Evolutionary conservation across 164 flowering plant species (phyloP).

Genomic region (Umbilicus rupestris): DNA sequence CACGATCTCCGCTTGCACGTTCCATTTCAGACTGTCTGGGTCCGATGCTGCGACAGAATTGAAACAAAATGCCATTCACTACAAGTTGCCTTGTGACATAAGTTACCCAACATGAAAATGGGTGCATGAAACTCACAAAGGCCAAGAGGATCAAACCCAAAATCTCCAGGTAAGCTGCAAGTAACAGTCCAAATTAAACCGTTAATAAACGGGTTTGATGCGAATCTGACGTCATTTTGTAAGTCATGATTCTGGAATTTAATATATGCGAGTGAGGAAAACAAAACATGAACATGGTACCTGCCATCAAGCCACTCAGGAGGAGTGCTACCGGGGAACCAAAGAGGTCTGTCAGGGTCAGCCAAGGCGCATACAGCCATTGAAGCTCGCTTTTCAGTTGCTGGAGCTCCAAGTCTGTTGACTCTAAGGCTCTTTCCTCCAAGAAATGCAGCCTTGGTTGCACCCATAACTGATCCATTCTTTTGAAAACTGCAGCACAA

Average conservation of each 20-base stretch:
- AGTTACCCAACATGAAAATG: not conserved
- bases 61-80: not conserved
- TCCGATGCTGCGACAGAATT: conserved; percentile 58
- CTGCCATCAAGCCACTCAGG: conserved; percentile 99
- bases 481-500: conserved; percentile 57
- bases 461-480: conserved; percentile 37
- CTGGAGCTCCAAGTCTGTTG: conserved; percentile 26
- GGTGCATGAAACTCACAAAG: conserved; percentile 46
- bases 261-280: too few species aligned
- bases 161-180: conserved; percentile 97
- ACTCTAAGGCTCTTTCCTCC: conserved; percentile 52
- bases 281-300: too few species aligned
- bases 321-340: conserved; percentile 99
- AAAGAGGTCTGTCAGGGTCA: conserved; percentile 77
- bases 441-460: conserved; percentile 64
- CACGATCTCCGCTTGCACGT: conserved; percentile 75
- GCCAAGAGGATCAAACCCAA: conserved; percentile 95
- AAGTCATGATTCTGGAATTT: too few species aligned
- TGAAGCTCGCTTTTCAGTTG: conserved; percentile 19
- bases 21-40: conserved; percentile 83
- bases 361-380: conserved; percentile 40
- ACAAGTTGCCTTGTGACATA: not conserved
- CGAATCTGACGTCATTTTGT: too few species aligned
- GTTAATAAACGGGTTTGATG: too few species aligned
- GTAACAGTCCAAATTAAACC: not conserved